A percentile compares a stretch with the other conserved stretches of the same genome.
These are phyloP conservation scores for Pisolithus tinctorius DNA, from an alignment of 768 basidiomycete genomes.

Conservation along the genomic window DNA sequence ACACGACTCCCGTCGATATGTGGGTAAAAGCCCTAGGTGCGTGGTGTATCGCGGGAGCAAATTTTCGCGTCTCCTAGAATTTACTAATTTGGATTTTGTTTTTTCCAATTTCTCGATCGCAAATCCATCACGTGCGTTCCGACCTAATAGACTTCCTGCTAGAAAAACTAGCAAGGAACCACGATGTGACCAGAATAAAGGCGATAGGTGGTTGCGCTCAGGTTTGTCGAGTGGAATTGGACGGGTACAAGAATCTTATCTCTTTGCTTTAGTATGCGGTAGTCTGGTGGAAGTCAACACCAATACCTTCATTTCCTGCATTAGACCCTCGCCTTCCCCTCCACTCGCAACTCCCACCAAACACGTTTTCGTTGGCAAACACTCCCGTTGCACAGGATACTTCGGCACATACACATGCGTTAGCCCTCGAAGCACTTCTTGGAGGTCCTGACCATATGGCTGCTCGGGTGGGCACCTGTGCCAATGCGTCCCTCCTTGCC, in stretches of 20 bases:
- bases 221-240: conserved; percentile 32
- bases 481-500: conserved; percentile 61
- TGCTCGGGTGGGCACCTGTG: conserved; percentile 65
- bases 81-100: conserved; percentile 29
- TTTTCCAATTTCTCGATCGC: conserved; percentile 24
- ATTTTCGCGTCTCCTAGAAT: conserved; percentile 36
- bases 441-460: conserved; percentile 78
- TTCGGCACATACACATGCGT: conserved; percentile 72
- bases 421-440: conserved; percentile 66
- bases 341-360: conserved; percentile 59
- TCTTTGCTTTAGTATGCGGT: conserved; percentile 47
- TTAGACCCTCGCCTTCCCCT: conserved; percentile 67
- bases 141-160: conserved; percentile 58
- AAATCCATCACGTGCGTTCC: conserved; percentile 21
- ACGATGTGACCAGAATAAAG: conserved; percentile 66
- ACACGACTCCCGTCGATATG: conserved; percentile 86
- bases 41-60: conserved; percentile 52
- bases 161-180: conserved; percentile 63
- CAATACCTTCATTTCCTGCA: conserved; percentile 64
- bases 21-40: conserved; percentile 83
- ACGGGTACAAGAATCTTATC: conserved; percentile 2
- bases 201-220: conserved; percentile 76
- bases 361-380: conserved; percentile 65
- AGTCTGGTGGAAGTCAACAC: conserved; percentile 83
- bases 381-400: conserved; percentile 75